A percentile compares a stretch with the other conserved stretches of the same genome.
These are phyloP conservation scores for Lentinula novae-zelandiae DNA, from an alignment of 1,284 basidiomycete genomes.

Conservation along the genomic window DNA sequence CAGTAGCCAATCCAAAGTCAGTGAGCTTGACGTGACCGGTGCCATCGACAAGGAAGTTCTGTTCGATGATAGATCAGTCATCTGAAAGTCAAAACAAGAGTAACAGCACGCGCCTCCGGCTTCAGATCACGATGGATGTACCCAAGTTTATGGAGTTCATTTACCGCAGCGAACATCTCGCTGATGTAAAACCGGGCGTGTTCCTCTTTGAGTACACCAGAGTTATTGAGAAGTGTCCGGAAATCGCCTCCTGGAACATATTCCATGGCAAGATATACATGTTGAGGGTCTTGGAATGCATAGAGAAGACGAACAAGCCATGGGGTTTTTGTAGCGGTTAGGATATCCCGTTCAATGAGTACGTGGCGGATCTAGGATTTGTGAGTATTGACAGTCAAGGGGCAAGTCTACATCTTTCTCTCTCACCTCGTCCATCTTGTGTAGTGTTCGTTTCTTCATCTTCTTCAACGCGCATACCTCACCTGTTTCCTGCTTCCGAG, in stretches of 20 bases:
- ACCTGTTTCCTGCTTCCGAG: conserved; percentile 87
- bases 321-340: conserved; percentile 92
- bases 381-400: conserved; percentile 6
- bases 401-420: neutral
- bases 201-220: conserved; percentile 93
- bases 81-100: neutral
- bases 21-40: conserved; percentile 98
- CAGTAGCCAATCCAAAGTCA: conserved; percentile 97
- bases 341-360: conserved; percentile 93
- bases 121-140: conserved; percentile 98
- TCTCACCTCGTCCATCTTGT: conserved; percentile 93
- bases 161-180: conserved; percentile 93
- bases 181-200: conserved; percentile 93
- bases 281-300: conserved; percentile 87
- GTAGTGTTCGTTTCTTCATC: conserved; percentile 89
- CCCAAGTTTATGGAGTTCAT: conserved; percentile 90
- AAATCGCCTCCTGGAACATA: conserved; percentile 97
- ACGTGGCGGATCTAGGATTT: conserved; percentile 78
- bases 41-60: conserved; percentile 98
- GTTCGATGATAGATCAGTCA: neutral
- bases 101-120: conserved; percentile 70
- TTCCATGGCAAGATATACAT: conserved; percentile 97
- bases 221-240: conserved; percentile 92
- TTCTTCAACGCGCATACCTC: conserved; percentile 96
- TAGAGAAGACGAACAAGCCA: conserved; percentile 93